phyloP scores from a whole-genome alignment of 108 stramenopile species.

The Nannochloropsis salina region DNA sequence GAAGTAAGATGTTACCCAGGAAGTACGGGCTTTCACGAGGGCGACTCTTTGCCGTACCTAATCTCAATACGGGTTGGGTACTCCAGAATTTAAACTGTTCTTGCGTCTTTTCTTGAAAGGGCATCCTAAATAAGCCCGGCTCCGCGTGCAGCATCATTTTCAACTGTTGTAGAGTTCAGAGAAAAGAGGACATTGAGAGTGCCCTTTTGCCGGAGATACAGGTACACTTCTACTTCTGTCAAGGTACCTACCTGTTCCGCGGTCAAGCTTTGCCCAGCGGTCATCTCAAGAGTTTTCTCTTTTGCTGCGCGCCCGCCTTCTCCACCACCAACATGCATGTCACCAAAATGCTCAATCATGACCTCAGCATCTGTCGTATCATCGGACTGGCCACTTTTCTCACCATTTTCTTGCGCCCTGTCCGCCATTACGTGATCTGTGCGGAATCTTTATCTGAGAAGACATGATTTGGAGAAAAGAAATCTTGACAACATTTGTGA shows the following conservation, averaged over 20 bases:
- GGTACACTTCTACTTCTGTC: neutral
- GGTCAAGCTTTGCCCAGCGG: neutral
- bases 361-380: neutral
- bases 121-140: neutral
- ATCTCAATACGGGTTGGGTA: conserved; percentile 72
- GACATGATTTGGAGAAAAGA: no score
- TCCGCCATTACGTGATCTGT: neutral
- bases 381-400: neutral
- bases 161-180: neutral
- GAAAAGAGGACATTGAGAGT: neutral
- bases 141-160: conserved; percentile 8
- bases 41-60: neutral
- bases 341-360: neutral
- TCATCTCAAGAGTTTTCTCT: neutral
- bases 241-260: neutral
- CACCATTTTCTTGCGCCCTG: no score
- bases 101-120: neutral
- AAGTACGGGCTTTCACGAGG: no score
- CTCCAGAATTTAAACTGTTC: conserved; percentile 74
- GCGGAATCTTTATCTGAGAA: neutral
- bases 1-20: no score
- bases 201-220: neutral
- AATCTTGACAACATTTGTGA: no score
- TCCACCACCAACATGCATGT: neutral
- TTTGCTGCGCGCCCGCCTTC: neutral